These are phyloP conservation scores for Apiotrichum porosum DNA, from an alignment of 1,284 basidiomycete species.

Conservation along the genomic window DNA sequence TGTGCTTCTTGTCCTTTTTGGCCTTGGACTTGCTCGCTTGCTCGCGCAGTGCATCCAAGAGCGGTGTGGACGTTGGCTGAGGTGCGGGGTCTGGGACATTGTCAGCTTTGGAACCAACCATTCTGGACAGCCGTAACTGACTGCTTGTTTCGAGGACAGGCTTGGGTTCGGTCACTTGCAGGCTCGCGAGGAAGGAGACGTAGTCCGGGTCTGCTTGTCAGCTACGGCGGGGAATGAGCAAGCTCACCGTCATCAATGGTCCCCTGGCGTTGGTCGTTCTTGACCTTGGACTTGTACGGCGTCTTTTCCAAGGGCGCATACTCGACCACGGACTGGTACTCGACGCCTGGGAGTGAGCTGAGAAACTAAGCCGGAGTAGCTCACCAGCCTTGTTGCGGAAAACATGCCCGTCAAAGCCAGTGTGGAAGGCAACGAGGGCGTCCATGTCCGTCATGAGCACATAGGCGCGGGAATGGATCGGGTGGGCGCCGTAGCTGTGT, in stretches of 20 bases:
- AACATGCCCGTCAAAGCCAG: constrained; percentile 83
- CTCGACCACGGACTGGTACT: constrained; percentile 83
- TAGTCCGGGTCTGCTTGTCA: constrained; percentile 64
- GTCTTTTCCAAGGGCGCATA: constrained; percentile 85
- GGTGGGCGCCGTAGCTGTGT: constrained; percentile 61
- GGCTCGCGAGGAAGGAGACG: constrained; percentile 68
- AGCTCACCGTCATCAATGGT: constrained; percentile 42
- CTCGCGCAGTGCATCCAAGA: constrained; percentile 76
- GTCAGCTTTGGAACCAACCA: not conserved
- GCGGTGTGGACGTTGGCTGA: constrained; percentile 68
- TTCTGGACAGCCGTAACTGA: constrained; percentile 45
- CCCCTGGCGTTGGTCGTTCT: constrained; percentile 43
- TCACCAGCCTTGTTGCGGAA: constrained; percentile 86
- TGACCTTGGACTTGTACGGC: constrained; percentile 34
- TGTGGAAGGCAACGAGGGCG: constrained; percentile 67
- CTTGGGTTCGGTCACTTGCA: constrained; percentile 41
- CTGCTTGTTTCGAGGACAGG: constrained; percentile 61
- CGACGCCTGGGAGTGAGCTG: constrained; percentile 59
- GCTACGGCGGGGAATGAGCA: too few relatives aligned
- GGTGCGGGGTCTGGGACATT: constrained; percentile 14
- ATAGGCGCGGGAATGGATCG: constrained; percentile 81
- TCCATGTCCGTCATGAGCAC: constrained; percentile 78
- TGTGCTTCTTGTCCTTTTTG: constrained; percentile 6
- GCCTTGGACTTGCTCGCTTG: constrained; percentile 22
- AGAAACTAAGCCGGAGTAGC: constrained; percentile 22